Conservation (phyloP, 2,329 filamentous ascomycete genomes). For the Didymella keratinophila region DNA sequence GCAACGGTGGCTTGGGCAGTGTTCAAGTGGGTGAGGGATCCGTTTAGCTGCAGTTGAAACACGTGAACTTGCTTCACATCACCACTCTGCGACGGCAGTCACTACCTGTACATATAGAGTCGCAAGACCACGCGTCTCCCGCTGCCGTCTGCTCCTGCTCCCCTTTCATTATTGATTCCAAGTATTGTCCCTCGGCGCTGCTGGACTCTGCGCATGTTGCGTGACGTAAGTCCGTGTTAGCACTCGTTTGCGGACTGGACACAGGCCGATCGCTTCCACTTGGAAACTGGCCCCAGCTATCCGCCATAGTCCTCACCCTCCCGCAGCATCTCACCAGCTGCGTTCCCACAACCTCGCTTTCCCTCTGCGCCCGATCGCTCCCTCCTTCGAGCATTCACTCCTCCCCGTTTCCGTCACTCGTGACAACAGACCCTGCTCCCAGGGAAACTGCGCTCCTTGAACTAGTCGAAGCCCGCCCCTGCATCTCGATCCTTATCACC, state of each 20-base stretch:
- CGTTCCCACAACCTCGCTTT: constrained; percentile 27
- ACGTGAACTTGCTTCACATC: constrained; percentile 33
- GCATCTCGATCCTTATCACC: constrained; percentile 49
- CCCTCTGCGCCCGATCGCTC: constrained; percentile 45
- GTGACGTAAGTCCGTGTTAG: constrained; percentile 40
- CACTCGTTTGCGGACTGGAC: constrained; percentile 37
- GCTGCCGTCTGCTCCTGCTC: constrained; percentile 8
- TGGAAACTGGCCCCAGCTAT: constrained; percentile 27
- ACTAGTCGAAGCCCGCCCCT: constrained; percentile 43
- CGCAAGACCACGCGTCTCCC: constrained; percentile 1
- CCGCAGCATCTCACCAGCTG: constrained; percentile 26
- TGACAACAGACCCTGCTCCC: constrained; percentile 36
- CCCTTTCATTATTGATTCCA: constrained; percentile 14
- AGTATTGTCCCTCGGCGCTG: constrained; percentile 25
- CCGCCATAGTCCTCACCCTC: constrained; percentile 31
- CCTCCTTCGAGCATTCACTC: constrained; percentile 51
- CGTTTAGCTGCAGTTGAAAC: constrained; percentile 33
- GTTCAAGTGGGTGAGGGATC: constrained; percentile 7
- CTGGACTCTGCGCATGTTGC: constrained; percentile 26
- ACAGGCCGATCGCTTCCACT: constrained; percentile 38
- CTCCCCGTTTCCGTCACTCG: constrained; percentile 40
- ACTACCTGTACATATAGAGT: constrained; percentile 23
- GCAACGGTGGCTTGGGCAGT: constrained; percentile 22
- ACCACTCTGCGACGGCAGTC: constrained; percentile 31
- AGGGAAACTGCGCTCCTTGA: constrained; percentile 52